Base-by-base conservation (phyloP, 2,329 filamentous ascomycete species). In the Hypoxylon rubiginosum region DNA sequence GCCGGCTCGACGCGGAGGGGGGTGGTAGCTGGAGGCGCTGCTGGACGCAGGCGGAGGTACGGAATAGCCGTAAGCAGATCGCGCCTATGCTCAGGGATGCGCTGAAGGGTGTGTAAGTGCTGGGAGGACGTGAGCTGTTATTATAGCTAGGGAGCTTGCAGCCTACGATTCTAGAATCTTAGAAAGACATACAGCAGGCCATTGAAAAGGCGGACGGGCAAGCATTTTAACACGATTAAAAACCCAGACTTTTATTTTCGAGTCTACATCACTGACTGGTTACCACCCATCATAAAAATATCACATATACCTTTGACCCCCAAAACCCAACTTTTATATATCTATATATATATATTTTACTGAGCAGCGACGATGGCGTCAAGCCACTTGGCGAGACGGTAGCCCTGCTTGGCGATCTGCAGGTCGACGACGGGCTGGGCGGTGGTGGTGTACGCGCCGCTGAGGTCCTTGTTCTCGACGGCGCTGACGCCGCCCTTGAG, bases 41-140 rank as follows among this genome's bases (percentile, higher is more conserved):
- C 24, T 95, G 92, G 92, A 82, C 80, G 71, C 92, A 95, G 80
- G 82, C 83, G 19, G 84, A 86, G 66, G 72, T 91, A 45, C 85
- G 85, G 48, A 81, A 86, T 62, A 91, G 88, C 72, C 82, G 90
- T 69, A 91, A 92, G 78, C 89, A 93, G 76, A 84, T 95, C 26
- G 90, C 88, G 32, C 87, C 91, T 11, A 82, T 92, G 70, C 73
- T 92, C 74, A 85, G 89, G 62, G 85, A 90, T 68, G 84, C 82
- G 0, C 81, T 89, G 75, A 80, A 78, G 70, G 72, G 68, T 63
- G 62, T 57, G 30, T n/a, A n/a, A 46, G 32, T 34, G 32, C 9
- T 10, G 32, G 15, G 28, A 41, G 46, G 4, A 43, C 17, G 45
- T 64, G 39, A 52, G 43, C 6, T 54, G 24, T 1, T n/a, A 13